Evolutionary conservation across 768 basidiomycete genomes (phyloP), one percentile per base, ranked within the genome.

Genomic region (Lentinula guzmanii): DNA sequence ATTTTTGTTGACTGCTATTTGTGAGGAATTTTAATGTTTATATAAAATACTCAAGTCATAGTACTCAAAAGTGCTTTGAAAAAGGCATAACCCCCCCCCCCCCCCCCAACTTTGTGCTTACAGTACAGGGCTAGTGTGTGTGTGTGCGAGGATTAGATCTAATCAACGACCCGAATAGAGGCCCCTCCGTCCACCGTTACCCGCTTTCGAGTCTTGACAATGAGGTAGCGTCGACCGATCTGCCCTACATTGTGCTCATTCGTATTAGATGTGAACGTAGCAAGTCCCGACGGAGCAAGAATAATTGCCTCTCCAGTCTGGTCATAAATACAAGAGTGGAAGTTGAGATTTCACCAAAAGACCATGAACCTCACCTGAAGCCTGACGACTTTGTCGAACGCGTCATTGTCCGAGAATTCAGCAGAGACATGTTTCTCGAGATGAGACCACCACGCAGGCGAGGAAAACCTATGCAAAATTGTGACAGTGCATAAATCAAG

Each of bases 381-480:
- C 57, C 68, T 81, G 13, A 88, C 87, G 9, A 90, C 82, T 54
- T 81, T 77, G 62, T 89, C 84, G 62, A 90, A 90, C 0, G 82
- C 86, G 41, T 87, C 84, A 0, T 75, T 79, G 5, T 75, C 72
- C 0, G 81, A 79, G 59, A 89, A 79, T 63, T 88, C 81, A 0
- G 86, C 84, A 0, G 86, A 83, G 4, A 90, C 86, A 65, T 90
- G 88, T 18, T 85, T 81, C 1, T 80, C 75, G 0, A 91, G 68
- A 64, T 90, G 87, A 0, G 84, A 78, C 84, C 87, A 88, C 89
- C 89, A 90, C 1, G 85, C 77, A 0, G 86, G 86, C 0, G 90
- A 90, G 0, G 88, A 88, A 69, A 91, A 91, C 1, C 89, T 77
- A 64, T 90, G 89, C 2, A 90, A 64, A n/a, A 91, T 81, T 0